A percentile compares a stretch with the other conserved stretches of the same genome.
Conservation (phyloP, 2,329 filamentous ascomycete genomes). For the Aspergillus luchuensis region DNA sequence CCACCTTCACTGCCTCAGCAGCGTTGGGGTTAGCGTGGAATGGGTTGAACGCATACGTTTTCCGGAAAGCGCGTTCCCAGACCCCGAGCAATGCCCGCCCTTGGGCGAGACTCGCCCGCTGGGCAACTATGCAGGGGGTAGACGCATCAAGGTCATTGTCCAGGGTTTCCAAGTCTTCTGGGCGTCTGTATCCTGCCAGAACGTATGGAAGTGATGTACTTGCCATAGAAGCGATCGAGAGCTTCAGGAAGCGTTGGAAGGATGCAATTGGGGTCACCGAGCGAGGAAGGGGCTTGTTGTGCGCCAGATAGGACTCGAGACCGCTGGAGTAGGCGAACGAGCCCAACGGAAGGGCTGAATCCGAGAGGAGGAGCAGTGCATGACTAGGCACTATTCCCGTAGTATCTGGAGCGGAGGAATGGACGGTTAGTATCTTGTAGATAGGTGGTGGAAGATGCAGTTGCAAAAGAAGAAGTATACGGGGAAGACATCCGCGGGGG, state of each 20-base stretch:
- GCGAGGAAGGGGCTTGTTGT: conserved; percentile 48
- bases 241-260: conserved; percentile 59
- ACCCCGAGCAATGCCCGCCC: conserved; percentile 61
- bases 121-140: conserved; percentile 63
- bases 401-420: neutral
- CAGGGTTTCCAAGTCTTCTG: conserved; percentile 52
- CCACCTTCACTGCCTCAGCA: conserved; percentile 27
- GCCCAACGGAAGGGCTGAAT: conserved; percentile 65
- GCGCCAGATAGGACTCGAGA: conserved; percentile 65
- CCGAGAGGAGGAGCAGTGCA: conserved; percentile 62
- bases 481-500: conserved; percentile 14
- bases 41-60: conserved; percentile 30
- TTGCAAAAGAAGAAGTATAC: neutral
- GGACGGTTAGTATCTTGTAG: neutral
- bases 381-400: conserved; percentile 35
- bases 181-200: conserved; percentile 55
- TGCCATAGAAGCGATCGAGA: conserved; percentile 60
- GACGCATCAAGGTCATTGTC: conserved; percentile 67
- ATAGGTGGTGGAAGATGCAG: neutral
- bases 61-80: conserved; percentile 59
- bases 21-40: conserved; percentile 20
- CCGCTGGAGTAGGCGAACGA: conserved; percentile 68
- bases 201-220: conserved; percentile 63
- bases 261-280: conserved; percentile 37
- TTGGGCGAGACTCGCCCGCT: conserved; percentile 62